Evolutionary conservation across 768 basidiomycete genomes (phyloP), one percentile per base, ranked within the genome.

Genomic region (Psilocybe subaeruginosa): DNA sequence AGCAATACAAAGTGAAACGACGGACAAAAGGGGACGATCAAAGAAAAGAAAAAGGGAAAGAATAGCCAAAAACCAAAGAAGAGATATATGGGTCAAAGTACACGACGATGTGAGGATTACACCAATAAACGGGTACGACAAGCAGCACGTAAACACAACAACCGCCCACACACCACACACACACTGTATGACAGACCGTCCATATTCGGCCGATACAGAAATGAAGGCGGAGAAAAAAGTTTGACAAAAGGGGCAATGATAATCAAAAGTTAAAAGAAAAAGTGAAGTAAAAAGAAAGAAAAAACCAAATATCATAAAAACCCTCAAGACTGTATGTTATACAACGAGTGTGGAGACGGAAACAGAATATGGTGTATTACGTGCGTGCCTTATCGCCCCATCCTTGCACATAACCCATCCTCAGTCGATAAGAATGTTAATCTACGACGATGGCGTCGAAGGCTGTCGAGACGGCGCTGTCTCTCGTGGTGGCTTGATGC

Each of bases 401-500:
- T 54, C 30, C 33, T 54, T 45, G 45, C 35, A 39, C 56, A 39
- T 19, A 37, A 47, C 56, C 51, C 66, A 59, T 41, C 39, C 27
- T 37, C 49, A 30, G 43, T 43, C 41, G 57, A 33, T n/a, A 56
- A 54, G 1, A 23, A 23, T 23, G 19, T 11, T 27, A 35, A 51
- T 23, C 17, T 49, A 48, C 49, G 55, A 58, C 55, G 61, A 63
- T 43, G 56, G 50, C 12, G 51, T 61, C 12, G 56, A 52, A 37
- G 33, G 62, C 37, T 48, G 60, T 39, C 66, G 64, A 39, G 62
- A 27, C 12, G 62, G 54, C 27, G 62, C 62, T 65, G 70, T 62
- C 33, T 78, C 87, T 71, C 85, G 81, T 30, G 85, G 90, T 6
- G 88, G 89, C 68, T 90, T 92, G 61, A 94, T 85, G 60, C 92